phyloP scores from a whole-genome alignment of 2,329 filamentous ascomycete species.

The Sclerotiophoma versabilis region DNA sequence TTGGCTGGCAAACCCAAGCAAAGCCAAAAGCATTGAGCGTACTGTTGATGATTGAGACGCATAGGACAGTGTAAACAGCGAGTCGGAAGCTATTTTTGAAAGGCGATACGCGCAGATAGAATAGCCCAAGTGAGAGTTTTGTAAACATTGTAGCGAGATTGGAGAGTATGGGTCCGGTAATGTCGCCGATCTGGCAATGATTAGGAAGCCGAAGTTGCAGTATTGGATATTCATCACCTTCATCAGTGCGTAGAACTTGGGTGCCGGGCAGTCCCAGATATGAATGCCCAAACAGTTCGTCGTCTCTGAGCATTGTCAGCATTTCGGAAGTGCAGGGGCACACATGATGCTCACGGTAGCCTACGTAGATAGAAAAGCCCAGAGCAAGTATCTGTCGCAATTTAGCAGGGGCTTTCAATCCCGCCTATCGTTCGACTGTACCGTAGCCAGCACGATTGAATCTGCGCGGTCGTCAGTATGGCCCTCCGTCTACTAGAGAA shows the following conservation, averaged over 20 bases:
- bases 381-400: constrained; percentile 16
- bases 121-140: constrained; percentile 23
- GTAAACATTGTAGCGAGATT: constrained; percentile 22
- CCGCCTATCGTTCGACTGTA: neutral
- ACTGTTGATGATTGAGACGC: constrained; percentile 22
- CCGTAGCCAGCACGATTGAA: constrained; percentile 17
- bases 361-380: constrained; percentile 19
- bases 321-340: neutral
- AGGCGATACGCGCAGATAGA: constrained; percentile 24
- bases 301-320: constrained; percentile 18
- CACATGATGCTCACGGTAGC: constrained; percentile 10
- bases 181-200: constrained; percentile 20
- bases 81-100: constrained; percentile 12
- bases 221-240: constrained; percentile 13
- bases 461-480: constrained; percentile 9
- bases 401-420: neutral
- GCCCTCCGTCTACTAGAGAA: no score
- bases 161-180: constrained; percentile 24
- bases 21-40: constrained; percentile 22
- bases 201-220: neutral
- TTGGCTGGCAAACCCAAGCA: constrained; percentile 25
- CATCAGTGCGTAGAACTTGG: constrained; percentile 22
- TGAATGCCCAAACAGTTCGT: constrained; percentile 25
- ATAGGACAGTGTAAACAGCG: constrained; percentile 17
- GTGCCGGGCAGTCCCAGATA: constrained; percentile 20